Conservation (phyloP, 148 eudicot species). For the Rhododendron griersonianum region DNA sequence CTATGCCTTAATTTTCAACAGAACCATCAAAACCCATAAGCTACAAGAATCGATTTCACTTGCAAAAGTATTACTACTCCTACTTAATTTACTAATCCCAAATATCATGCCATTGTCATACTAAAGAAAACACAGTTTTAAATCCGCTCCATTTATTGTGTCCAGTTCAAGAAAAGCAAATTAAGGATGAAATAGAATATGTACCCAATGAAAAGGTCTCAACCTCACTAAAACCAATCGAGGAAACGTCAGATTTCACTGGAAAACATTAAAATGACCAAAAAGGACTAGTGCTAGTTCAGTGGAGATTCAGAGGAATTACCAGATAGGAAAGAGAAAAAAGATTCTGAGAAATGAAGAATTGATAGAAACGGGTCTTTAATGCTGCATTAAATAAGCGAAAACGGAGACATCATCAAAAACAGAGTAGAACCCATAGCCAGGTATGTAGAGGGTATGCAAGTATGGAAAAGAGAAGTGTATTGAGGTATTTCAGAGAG, state of each 20-base stretch:
- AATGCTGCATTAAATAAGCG: slow-evolving; percentile 28
- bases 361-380: slow-evolving; percentile 21
- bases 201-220: not conserved
- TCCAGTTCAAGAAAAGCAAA: not conserved
- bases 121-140: not conserved
- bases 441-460: not conserved
- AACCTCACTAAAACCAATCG: not conserved
- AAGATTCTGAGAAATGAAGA: not conserved
- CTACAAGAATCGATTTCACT: not conserved
- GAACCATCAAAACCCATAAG: not conserved
- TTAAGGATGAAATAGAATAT: not conserved
- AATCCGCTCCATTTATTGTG: not conserved
- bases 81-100: not conserved
- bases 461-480: not conserved
- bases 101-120: not conserved
- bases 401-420: not conserved
- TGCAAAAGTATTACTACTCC: not conserved
- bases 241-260: not conserved
- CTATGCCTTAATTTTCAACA: not conserved
- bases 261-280: not conserved
- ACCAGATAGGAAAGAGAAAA: slow-evolving; percentile 14
- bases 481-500: slow-evolving; percentile 1
- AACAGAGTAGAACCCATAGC: not conserved
- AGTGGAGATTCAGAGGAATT: slow-evolving; percentile 10
- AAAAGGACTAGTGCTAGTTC: not conserved